Conservation (phyloP, 257 asterid genomes). For the Fraxinus americana region DNA sequence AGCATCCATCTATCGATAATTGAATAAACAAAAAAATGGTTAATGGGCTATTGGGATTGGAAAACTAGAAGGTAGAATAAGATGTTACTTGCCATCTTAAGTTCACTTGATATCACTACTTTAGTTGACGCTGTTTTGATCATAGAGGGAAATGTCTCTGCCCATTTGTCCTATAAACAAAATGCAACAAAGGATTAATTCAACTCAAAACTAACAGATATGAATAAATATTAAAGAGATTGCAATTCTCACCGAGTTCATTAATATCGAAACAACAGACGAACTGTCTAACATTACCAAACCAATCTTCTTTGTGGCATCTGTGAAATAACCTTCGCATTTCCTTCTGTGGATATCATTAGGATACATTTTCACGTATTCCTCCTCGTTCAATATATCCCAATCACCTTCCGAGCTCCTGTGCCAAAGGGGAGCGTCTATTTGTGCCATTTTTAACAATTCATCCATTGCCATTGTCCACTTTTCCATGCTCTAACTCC, state of each 20-base stretch:
- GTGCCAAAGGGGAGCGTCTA: constrained; percentile 51
- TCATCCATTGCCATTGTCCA: constrained; percentile 41
- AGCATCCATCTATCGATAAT: constrained; percentile 43
- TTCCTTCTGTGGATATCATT: constrained; percentile 49
- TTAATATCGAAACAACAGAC: constrained; percentile 58
- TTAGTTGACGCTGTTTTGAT: constrained; percentile 48
- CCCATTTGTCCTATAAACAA: constrained; percentile 49
- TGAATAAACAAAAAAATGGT: not conserved
- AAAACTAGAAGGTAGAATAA: not conserved
- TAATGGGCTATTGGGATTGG: not conserved
- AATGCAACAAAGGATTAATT: no score
- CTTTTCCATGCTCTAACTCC: no score
- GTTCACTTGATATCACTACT: constrained; percentile 55
- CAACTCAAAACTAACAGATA: not conserved
- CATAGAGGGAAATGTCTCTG: constrained; percentile 56
- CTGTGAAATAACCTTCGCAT: constrained; percentile 37
- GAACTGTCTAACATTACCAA: constrained; percentile 47
- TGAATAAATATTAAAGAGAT: not conserved
- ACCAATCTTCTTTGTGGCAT: constrained; percentile 55
- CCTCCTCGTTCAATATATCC: constrained; percentile 44
- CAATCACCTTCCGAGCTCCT: constrained; percentile 44
- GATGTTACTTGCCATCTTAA: constrained; percentile 45
- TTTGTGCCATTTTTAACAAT: constrained; percentile 44
- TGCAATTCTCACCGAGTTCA: constrained; percentile 48
- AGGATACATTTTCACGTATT: constrained; percentile 38